A percentile compares a stretch with the other conserved stretches of the same genome.
Conservation (phyloP, 176 grass and related monocot genomes). For the Zizania latifolia region DNA sequence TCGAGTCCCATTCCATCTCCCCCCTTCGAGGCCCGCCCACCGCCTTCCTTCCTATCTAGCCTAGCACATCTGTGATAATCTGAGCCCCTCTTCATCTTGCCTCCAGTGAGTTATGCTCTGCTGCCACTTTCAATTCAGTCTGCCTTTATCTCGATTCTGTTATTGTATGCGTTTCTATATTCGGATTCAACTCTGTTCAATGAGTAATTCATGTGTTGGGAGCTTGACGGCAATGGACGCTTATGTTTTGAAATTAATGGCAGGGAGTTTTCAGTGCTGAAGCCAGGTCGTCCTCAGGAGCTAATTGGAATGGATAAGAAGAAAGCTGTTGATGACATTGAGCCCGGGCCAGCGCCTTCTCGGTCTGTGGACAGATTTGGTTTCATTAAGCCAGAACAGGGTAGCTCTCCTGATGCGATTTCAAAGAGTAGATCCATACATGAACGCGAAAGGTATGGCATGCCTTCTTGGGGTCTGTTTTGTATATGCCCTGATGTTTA, state of each 20-base stretch:
- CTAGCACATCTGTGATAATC: too few species aligned
- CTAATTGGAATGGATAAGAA: not conserved
- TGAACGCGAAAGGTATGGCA: not conserved
- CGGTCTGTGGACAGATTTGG: not conserved
- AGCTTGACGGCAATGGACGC: not conserved
- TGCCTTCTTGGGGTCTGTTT: not conserved
- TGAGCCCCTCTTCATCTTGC: not conserved
- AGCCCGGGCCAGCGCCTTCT: not conserved
- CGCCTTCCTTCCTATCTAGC: too few species aligned
- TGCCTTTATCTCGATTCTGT: not conserved
- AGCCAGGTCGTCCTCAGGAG: not conserved
- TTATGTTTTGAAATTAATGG: not conserved
- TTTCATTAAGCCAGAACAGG: not conserved
- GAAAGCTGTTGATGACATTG: not conserved
- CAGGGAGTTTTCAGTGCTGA: not conserved
- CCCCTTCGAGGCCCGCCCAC: too few species aligned
- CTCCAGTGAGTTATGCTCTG: not conserved
- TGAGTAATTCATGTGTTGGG: not conserved
- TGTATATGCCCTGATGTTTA: not conserved
- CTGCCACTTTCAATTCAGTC: not conserved
- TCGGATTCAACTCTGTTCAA: not conserved
- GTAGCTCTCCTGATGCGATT: not conserved
- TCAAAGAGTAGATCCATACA: not conserved
- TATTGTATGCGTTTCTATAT: not conserved
- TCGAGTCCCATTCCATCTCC: too few species aligned